These are phyloP conservation scores for Elsinoe ampelina DNA, from an alignment of 2,329 filamentous ascomycete genomes.

Conservation along the genomic window DNA sequence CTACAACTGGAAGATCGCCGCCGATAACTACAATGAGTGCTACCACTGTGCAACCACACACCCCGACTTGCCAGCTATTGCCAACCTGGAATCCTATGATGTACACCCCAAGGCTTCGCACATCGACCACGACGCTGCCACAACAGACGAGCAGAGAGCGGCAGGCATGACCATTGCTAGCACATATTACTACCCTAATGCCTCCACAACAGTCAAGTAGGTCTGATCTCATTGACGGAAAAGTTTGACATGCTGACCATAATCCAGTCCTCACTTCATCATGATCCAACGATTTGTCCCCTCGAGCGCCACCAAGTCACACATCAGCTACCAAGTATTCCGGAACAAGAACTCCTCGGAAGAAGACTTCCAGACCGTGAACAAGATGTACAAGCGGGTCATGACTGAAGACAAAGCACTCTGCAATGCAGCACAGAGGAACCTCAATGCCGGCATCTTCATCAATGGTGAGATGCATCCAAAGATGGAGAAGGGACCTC, in stretches of 20 bases:
- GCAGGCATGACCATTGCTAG: conserved; percentile 36
- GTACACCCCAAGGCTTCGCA: conserved; percentile 40
- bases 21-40: conserved; percentile 58
- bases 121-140: conserved; percentile 38
- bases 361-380: conserved; percentile 48
- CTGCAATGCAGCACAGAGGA: conserved; percentile 50
- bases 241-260: not conserved
- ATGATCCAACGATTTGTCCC: conserved; percentile 52
- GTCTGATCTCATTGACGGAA: conserved; percentile 18
- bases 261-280: conserved; percentile 6
- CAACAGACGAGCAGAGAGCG: conserved; percentile 38
- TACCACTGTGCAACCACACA: conserved; percentile 53
- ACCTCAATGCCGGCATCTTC: conserved; percentile 53
- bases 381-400: conserved; percentile 53
- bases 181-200: conserved; percentile 42
- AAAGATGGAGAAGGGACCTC: conserved; percentile 40
- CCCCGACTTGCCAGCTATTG: conserved; percentile 45
- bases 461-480: conserved; percentile 56
- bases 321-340: conserved; percentile 56
- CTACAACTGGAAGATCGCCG: conserved; percentile 53
- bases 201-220: conserved; percentile 41
- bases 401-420: conserved; percentile 57
- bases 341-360: conserved; percentile 51
- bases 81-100: conserved; percentile 46
- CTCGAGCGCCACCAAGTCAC: conserved; percentile 39